Conservation (phyloP, 768 basidiomycete genomes). For the Chiua virens region DNA sequence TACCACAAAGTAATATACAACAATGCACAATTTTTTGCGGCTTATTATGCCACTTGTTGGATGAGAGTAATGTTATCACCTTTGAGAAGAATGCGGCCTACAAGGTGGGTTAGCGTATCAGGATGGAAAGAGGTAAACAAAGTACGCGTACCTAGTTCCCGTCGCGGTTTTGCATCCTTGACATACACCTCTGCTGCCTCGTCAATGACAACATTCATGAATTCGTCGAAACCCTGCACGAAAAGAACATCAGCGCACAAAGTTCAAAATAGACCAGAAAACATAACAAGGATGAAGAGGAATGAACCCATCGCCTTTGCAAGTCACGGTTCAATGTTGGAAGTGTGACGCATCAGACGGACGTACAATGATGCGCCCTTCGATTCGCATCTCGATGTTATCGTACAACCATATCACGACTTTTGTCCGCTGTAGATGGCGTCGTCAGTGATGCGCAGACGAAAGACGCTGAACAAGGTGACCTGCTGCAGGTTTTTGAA, state of each 20-base stretch:
- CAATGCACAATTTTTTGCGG: slow-evolving; percentile 14
- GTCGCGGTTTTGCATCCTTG: slow-evolving; percentile 82
- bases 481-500: slow-evolving; percentile 97
- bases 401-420: slow-evolving; percentile 96
- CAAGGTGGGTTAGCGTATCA: too few species aligned
- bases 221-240: slow-evolving; percentile 93
- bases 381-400: slow-evolving; percentile 94
- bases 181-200: slow-evolving; percentile 91
- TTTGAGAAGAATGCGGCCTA: slow-evolving; percentile 94
- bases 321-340: slow-evolving; percentile 41
- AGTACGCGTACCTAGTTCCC: slow-evolving; percentile 69
- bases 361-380: slow-evolving; percentile 93
- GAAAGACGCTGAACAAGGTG: background rate
- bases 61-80: slow-evolving; percentile 99
- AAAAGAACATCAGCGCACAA: slow-evolving; percentile 24
- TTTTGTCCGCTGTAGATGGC: slow-evolving; percentile 62
- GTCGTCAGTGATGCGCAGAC: slow-evolving; percentile 10
- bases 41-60: slow-evolving; percentile 55
- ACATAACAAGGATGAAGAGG: slow-evolving; percentile 1
- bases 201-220: slow-evolving; percentile 97
- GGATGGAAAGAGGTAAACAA: background rate
- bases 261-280: background rate
- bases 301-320: slow-evolving; percentile 35
- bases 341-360: slow-evolving; percentile 23
- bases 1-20: slow-evolving; percentile 23